Conservation (phyloP, 2,329 filamentous ascomycete genomes). For the Pseudodiploospora longispora region DNA sequence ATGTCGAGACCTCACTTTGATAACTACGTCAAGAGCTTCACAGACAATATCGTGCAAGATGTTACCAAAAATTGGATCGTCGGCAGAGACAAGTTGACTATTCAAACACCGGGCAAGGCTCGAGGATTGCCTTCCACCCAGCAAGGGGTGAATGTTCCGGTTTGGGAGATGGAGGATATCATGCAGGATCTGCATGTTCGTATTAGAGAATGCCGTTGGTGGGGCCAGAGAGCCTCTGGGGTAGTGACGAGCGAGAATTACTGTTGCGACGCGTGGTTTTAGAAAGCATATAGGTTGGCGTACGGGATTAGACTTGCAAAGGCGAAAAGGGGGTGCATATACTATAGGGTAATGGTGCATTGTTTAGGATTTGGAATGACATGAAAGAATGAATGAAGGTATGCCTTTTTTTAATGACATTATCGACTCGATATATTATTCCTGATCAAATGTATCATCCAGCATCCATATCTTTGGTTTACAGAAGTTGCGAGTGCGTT, state of each 20-base stretch:
- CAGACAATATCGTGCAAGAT: slow-evolving; percentile 35
- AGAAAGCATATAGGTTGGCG: neutral
- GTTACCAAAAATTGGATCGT: slow-evolving; percentile 37
- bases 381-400: neutral
- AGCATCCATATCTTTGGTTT: too few relatives aligned
- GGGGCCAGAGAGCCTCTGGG: slow-evolving; percentile 19
- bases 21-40: slow-evolving; percentile 30
- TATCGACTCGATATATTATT: too few relatives aligned
- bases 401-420: neutral
- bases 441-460: too few relatives aligned
- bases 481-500: too few relatives aligned
- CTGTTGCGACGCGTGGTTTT: too few relatives aligned
- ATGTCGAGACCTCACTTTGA: slow-evolving; percentile 8
- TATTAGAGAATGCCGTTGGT: slow-evolving; percentile 25
- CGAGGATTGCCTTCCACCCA: slow-evolving; percentile 18
- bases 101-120: slow-evolving; percentile 29
- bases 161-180: slow-evolving; percentile 24
- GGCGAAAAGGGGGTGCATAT: too few relatives aligned
- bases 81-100: slow-evolving; percentile 23
- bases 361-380: neutral
- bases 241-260: neutral
- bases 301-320: neutral
- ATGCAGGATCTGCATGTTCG: slow-evolving; percentile 22
- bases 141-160: slow-evolving; percentile 25
- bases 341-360: neutral